Conservation (phyloP, 192 early-diverging fungal species). For the Haplosporangium gracile region DNA sequence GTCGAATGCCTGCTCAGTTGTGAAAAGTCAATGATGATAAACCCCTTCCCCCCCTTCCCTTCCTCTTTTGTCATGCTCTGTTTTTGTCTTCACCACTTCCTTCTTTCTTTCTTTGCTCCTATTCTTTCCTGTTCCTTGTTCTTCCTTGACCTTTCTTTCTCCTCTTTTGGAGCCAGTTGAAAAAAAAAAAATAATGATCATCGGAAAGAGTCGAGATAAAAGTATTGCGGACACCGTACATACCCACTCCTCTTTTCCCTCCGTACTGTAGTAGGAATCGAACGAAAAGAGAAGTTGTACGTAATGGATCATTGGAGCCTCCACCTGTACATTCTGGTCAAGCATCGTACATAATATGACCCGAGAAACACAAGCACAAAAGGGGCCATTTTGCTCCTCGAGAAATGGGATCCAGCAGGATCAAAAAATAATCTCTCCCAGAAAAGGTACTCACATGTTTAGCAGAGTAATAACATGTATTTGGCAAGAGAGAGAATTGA, state of each 20-base stretch:
- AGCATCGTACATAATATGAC: background rate
- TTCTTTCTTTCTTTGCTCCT: background rate
- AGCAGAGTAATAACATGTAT: background rate
- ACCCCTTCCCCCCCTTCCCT: background rate
- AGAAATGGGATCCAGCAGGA: background rate
- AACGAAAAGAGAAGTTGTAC: background rate
- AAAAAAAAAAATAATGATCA: background rate
- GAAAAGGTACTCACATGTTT: background rate
- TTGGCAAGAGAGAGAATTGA: background rate
- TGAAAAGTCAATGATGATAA: background rate
- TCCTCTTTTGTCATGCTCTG: background rate
- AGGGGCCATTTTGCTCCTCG: background rate
- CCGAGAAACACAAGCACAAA: background rate
- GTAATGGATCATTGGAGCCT: background rate
- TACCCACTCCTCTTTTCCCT: background rate
- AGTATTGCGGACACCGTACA: background rate
- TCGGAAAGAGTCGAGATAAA: constrained; percentile 3
- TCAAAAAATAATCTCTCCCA: background rate
- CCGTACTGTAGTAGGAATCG: background rate
- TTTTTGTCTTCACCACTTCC: background rate
- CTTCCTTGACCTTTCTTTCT: background rate
- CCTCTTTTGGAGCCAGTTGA: background rate
- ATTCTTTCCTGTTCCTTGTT: constrained; percentile 6
- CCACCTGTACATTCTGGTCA: background rate
- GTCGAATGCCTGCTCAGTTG: no score